Conservation (phyloP, 345 rosid species). For the Ceriops tagal region DNA sequence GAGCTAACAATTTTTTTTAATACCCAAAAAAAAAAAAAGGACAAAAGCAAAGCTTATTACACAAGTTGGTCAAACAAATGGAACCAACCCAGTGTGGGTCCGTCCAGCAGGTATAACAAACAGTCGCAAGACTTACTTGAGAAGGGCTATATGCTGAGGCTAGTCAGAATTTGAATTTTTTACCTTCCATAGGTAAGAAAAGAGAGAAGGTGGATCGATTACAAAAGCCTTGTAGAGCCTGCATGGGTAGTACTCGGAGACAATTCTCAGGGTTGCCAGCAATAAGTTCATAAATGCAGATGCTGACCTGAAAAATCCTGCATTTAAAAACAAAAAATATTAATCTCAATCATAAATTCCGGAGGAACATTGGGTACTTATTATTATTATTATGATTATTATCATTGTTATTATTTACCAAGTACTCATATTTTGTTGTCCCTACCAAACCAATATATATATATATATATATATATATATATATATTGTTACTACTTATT, state of each 20-base stretch:
- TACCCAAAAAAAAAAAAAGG: not conserved
- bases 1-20: not conserved
- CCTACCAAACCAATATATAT: too few relatives aligned
- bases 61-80: slow-evolving; percentile 7
- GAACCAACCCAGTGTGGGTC: not conserved
- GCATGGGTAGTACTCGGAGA: slow-evolving; percentile 78
- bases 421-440: too few relatives aligned
- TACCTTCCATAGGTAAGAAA: slow-evolving; percentile 95
- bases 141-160: not conserved
- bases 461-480: too few relatives aligned
- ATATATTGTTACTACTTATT: too few relatives aligned
- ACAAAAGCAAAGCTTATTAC: too few relatives aligned
- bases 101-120: slow-evolving; percentile 12
- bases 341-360: not conserved
- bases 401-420: too few relatives aligned
- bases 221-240: slow-evolving; percentile 76
- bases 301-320: slow-evolving; percentile 97
- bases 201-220: slow-evolving; percentile 94
- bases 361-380: too few relatives aligned
- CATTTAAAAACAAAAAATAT: not conserved
- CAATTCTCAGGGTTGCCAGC: slow-evolving; percentile 68
- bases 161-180: slow-evolving; percentile 25
- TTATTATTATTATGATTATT: too few relatives aligned
- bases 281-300: slow-evolving; percentile 76
- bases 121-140: slow-evolving; percentile 20